These are phyloP conservation scores for Mucor lusitanicus DNA, from an alignment of 371 early-diverging fungal species.

Conservation along the genomic window DNA sequence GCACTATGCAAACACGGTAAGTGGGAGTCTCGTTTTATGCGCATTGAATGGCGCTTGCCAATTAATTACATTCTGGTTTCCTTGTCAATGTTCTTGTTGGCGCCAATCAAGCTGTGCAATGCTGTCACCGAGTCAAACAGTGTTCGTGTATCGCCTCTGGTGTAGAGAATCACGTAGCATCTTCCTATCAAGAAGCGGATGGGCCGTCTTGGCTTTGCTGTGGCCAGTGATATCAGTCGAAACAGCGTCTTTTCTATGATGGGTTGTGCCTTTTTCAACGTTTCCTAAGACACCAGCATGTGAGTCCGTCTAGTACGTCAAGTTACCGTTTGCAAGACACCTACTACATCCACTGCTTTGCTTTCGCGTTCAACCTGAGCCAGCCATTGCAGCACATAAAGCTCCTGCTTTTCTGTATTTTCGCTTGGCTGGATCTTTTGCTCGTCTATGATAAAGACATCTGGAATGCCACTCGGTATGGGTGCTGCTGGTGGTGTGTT, in stretches of 20 bases:
- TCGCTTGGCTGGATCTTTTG: slow-evolving; percentile 58
- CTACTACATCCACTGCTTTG: slow-evolving; percentile 54
- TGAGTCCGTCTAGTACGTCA: background rate
- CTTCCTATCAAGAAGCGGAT: slow-evolving; percentile 78
- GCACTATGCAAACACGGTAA: slow-evolving; percentile 55
- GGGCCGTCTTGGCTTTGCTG: slow-evolving; percentile 76
- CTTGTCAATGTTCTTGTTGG: slow-evolving; percentile 71
- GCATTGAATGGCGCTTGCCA: background rate
- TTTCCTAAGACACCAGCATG: slow-evolving; percentile 40
- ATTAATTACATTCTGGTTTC: slow-evolving; percentile 58
- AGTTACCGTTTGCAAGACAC: background rate
- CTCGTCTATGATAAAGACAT: slow-evolving; percentile 63
- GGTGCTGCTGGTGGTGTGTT: background rate
- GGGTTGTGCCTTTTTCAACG: slow-evolving; percentile 64
- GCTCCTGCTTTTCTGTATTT: slow-evolving; percentile 74
- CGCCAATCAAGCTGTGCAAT: slow-evolving; percentile 62
- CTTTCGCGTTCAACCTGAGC: slow-evolving; percentile 72
- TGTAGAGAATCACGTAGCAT: slow-evolving; percentile 71
- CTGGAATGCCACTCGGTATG: slow-evolving; percentile 32
- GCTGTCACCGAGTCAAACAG: slow-evolving; percentile 80
- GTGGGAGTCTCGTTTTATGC: background rate
- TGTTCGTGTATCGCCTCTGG: slow-evolving; percentile 71
- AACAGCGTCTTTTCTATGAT: slow-evolving; percentile 72
- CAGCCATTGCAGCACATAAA: slow-evolving; percentile 80
- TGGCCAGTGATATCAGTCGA: slow-evolving; percentile 60